These are phyloP conservation scores for Trichaptum fuscoviolaceum DNA, from an alignment of 768 basidiomycete genomes.

Conservation along the genomic window DNA sequence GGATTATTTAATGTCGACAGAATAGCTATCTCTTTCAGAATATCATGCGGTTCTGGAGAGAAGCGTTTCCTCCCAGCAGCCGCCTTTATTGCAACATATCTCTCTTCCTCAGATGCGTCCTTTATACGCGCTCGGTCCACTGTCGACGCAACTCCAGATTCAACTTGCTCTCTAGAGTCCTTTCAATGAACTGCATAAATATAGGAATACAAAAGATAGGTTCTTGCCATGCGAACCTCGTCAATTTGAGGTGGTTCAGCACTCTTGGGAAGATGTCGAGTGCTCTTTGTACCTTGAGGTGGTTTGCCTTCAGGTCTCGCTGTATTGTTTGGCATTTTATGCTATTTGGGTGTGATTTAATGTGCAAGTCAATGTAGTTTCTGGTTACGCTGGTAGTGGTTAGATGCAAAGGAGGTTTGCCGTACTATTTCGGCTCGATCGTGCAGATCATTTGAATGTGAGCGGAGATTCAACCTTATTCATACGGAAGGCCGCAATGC, in stretches of 20 bases:
- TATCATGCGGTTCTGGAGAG: constrained; percentile 63
- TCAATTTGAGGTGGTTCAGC: neutral
- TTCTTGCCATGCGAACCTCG: neutral
- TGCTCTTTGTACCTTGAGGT: neutral
- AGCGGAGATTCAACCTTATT: neutral
- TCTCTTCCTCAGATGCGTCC: neutral
- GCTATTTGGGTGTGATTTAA: no score
- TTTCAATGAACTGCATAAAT: neutral
- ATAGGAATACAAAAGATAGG: neutral
- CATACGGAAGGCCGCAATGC: neutral
- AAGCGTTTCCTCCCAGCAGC: constrained; percentile 39
- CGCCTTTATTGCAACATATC: constrained; percentile 45
- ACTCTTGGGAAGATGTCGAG: neutral
- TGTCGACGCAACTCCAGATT: neutral
- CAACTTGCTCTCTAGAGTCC: neutral
- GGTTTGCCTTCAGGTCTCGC: neutral
- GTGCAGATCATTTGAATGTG: neutral
- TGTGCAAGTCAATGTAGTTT: no score
- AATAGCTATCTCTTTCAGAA: constrained; percentile 56
- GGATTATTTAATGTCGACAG: constrained; percentile 41
- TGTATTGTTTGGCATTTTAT: no score
- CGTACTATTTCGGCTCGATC: no score
- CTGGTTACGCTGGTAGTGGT: neutral
- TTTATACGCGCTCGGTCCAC: neutral
- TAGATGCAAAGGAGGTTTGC: neutral